Conservation (phyloP, 345 rosid species). For the Physaria fendleri region DNA sequence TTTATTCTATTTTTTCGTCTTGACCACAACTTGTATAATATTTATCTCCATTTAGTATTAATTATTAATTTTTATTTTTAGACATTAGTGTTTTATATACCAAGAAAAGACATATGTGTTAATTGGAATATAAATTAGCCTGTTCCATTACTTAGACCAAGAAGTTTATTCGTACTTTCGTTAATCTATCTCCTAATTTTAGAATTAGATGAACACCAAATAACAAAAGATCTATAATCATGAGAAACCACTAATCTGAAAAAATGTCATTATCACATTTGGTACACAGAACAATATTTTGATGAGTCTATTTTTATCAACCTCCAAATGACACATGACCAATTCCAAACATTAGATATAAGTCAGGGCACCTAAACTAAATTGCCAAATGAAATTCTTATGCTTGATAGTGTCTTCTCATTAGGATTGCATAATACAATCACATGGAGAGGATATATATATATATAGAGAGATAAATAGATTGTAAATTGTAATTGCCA, state of each 20-base stretch:
- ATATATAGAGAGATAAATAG: no score
- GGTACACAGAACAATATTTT: background rate
- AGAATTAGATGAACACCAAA: background rate
- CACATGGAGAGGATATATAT: conserved; percentile 21
- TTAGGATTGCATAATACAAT: conserved; percentile 18
- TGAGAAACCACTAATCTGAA: background rate
- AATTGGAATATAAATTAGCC: background rate
- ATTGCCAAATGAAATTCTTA: conserved; percentile 6
- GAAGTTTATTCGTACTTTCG: background rate
- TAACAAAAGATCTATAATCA: background rate
- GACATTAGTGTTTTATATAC: background rate
- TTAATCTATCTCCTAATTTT: background rate
- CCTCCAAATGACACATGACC: background rate
- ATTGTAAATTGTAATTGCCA: conserved; percentile 12
- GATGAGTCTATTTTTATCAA: background rate
- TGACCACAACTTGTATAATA: conserved; percentile 13
- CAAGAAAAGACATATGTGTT: no score
- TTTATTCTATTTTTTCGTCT: conserved; percentile 1
- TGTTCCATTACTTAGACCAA: background rate
- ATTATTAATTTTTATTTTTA: background rate
- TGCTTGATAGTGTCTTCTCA: conserved; percentile 6
- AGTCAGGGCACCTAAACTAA: background rate
- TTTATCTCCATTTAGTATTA: background rate
- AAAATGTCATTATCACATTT: background rate
- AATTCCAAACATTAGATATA: background rate